Percentiles rank a stretch among this genome's conserved stretches.
Conservation (phyloP, 768 basidiomycete species). For the Hypholoma fasciculare region DNA sequence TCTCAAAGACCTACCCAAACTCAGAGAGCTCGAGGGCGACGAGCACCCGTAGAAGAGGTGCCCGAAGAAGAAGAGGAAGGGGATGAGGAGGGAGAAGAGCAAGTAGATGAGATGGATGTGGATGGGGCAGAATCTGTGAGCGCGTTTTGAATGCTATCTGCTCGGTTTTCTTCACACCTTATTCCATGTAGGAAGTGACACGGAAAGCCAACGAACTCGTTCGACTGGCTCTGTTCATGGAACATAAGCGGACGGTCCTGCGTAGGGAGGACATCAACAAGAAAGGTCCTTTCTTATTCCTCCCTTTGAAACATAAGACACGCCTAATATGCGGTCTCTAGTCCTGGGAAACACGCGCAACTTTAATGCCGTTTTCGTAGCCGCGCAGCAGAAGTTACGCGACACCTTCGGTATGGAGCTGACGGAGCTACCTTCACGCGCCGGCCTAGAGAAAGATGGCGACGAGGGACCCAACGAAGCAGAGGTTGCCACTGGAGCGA, state of each 20-base stretch:
- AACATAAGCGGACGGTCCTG: slow-evolving; percentile 66
- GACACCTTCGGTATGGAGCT: slow-evolving; percentile 83
- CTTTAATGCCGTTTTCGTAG: slow-evolving; percentile 64
- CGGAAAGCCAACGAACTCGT: slow-evolving; percentile 72
- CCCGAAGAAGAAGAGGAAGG: slow-evolving; percentile 39
- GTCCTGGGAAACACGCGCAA: slow-evolving; percentile 43
- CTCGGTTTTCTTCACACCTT: neutral
- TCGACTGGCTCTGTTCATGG: slow-evolving; percentile 79
- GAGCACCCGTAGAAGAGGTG: slow-evolving; percentile 25
- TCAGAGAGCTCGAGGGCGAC: slow-evolving; percentile 30
- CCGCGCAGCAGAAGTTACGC: slow-evolving; percentile 64
- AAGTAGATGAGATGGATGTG: slow-evolving; percentile 34
- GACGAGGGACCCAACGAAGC: slow-evolving; percentile 48
- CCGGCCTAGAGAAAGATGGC: slow-evolving; percentile 48
- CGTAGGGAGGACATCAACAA: slow-evolving; percentile 86
- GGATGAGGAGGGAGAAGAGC: slow-evolving; percentile 29
- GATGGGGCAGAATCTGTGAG: slow-evolving; percentile 29
- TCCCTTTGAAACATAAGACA: neutral
- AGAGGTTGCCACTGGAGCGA: slow-evolving; percentile 53
- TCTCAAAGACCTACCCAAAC: slow-evolving; percentile 40
- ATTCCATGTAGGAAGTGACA: slow-evolving; percentile 50
- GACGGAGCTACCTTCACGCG: slow-evolving; percentile 70
- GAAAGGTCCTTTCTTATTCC: slow-evolving; percentile 50
- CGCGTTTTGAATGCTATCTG: slow-evolving; percentile 17
- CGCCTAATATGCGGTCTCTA: slow-evolving; percentile 9